Conservation (phyloP, 1,139 yeast species). For the Debaryomyces sp. region DNA sequence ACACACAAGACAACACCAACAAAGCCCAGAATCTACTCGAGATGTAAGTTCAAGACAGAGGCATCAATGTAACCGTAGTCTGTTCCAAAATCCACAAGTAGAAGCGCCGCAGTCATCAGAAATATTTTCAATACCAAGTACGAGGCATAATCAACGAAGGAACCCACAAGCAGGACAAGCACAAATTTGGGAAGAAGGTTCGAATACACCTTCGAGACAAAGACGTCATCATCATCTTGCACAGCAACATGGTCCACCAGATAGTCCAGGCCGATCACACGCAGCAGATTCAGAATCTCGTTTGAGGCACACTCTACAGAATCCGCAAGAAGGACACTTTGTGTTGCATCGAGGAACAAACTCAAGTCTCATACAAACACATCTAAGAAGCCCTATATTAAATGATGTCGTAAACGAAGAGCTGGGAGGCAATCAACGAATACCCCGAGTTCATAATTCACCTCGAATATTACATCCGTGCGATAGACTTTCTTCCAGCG, state of each 20-base stretch:
- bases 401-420: neutral
- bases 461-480: neutral
- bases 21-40: neutral
- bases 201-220: neutral
- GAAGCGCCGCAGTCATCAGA: neutral
- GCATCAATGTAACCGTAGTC: neutral
- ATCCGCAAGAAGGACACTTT: neutral
- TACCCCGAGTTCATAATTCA: neutral
- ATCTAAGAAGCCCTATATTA: neutral
- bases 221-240: neutral
- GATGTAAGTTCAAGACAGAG: neutral
- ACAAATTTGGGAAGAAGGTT: neutral
- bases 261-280: neutral
- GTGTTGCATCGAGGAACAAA: neutral
- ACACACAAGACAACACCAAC: neutral
- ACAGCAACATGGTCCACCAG: neutral
- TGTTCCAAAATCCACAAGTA: neutral
- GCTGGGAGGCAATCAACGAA: neutral
- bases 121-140: neutral
- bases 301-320: neutral
- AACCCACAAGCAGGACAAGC: neutral
- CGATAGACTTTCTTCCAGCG: neutral
- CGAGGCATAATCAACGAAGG: neutral
- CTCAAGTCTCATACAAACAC: too few relatives aligned
- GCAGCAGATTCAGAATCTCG: neutral